Evolutionary conservation across 2,329 filamentous ascomycete genomes (phyloP).

Genomic region (Penicillium sp.): DNA sequence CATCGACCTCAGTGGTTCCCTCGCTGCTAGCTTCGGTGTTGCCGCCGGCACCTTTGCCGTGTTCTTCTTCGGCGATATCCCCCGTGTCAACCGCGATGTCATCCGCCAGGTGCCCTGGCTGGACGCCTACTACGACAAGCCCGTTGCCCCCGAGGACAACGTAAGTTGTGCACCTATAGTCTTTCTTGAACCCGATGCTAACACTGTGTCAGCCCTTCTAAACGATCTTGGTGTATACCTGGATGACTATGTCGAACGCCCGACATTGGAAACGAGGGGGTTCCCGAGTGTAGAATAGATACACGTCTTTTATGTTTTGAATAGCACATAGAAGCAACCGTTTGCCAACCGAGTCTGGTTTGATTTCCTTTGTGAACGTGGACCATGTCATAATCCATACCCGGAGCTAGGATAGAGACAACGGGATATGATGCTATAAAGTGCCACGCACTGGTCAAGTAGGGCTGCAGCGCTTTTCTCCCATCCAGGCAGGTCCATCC

Average conservation of each 20-base stretch:
- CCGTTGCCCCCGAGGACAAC: conserved; percentile 61
- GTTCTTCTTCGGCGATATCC: conserved; percentile 63
- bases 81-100: conserved; percentile 59
- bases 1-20: conserved; percentile 36
- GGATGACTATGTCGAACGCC: conserved; percentile 5
- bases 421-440: background rate
- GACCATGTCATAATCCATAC: background rate
- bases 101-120: conserved; percentile 58
- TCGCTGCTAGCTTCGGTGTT: conserved; percentile 54
- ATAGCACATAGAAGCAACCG: conserved; percentile 35
- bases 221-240: conserved; percentile 22
- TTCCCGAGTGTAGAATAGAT: conserved; percentile 36
- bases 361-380: conserved; percentile 6
- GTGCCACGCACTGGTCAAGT: background rate
- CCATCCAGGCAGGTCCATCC: conserved; percentile 25
- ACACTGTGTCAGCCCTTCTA: conserved; percentile 34
- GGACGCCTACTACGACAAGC: conserved; percentile 53
- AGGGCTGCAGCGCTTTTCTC: conserved; percentile 9
- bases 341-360: conserved; percentile 9
- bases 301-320: conserved; percentile 30
- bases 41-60: conserved; percentile 56
- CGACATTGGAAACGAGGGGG: conserved; percentile 9
- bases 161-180: conserved; percentile 29
- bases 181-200: conserved; percentile 12
- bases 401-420: background rate